Evolutionary conservation across 2,329 filamentous ascomycete genomes (phyloP).

Genomic region (Ophidiomyces ophidiicola): DNA sequence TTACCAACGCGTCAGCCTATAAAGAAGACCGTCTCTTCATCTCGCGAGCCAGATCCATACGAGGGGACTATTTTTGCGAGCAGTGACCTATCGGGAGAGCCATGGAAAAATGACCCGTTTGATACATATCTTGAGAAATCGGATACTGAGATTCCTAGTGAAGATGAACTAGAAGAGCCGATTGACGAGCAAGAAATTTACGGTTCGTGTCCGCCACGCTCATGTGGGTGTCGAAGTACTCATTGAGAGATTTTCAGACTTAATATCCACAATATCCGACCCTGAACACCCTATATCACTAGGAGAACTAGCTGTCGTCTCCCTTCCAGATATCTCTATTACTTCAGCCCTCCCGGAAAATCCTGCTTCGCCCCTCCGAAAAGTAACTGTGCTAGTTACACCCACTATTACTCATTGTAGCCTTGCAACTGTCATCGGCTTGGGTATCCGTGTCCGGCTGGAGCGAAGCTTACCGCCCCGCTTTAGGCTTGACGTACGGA

Average conservation of each 20-base stretch:
- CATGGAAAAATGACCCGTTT: constrained; percentile 39
- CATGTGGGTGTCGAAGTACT: neutral
- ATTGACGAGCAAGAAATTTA: constrained; percentile 98
- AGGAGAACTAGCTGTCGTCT: constrained; percentile 86
- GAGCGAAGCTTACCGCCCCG: constrained; percentile 84
- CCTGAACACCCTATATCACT: constrained; percentile 92
- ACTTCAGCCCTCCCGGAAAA: constrained; percentile 50
- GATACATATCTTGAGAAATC: constrained; percentile 27
- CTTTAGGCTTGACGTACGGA: constrained; percentile 81
- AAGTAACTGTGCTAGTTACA: constrained; percentile 77
- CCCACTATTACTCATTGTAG: constrained; percentile 96
- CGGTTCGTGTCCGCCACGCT: constrained; percentile 40
- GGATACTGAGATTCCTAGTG: constrained; percentile 18
- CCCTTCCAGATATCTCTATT: constrained; percentile 85
- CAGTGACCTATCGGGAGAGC: neutral
- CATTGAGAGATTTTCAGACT: constrained; percentile 44
- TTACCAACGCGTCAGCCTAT: constrained; percentile 59
- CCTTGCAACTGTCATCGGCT: constrained; percentile 86
- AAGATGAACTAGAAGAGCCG: constrained; percentile 55
- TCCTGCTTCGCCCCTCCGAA: constrained; percentile 50
- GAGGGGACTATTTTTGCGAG: constrained; percentile 38
- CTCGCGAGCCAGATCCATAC: constrained; percentile 24
- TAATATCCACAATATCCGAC: constrained; percentile 89
- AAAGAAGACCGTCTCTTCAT: constrained; percentile 30
- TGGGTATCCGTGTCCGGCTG: constrained; percentile 80